These are phyloP conservation scores for Geotrichum macrosporum DNA, from an alignment of 1,139 yeast genomes.

Conservation along the genomic window DNA sequence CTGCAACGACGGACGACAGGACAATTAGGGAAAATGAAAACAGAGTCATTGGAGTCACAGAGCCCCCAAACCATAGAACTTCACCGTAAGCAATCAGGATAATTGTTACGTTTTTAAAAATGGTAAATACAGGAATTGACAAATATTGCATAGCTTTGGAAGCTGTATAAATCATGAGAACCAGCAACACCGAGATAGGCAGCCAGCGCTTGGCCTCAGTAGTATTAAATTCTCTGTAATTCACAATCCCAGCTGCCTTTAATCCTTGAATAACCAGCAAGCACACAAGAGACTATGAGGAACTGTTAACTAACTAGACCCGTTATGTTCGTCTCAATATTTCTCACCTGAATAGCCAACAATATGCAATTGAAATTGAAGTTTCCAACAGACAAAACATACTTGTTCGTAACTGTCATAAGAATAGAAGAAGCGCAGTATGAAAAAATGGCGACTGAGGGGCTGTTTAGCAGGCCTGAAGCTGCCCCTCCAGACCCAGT, in stretches of 20 bases:
- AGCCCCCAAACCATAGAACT: slow-evolving; percentile 94
- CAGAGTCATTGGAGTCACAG: slow-evolving; percentile 83
- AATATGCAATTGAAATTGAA: slow-evolving; percentile 91
- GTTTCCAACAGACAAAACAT: slow-evolving; percentile 72
- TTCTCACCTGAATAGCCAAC: slow-evolving; percentile 48
- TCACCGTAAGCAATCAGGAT: slow-evolving; percentile 97
- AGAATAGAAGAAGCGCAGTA: slow-evolving; percentile 91
- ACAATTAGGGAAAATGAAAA: slow-evolving; percentile 88
- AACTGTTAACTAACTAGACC: too few species aligned
- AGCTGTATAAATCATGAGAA: slow-evolving; percentile 91
- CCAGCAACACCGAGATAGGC: slow-evolving; percentile 85
- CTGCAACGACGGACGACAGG: slow-evolving; percentile 86
- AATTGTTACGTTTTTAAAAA: slow-evolving; percentile 94
- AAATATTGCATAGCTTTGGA: slow-evolving; percentile 90
- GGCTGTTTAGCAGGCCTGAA: too few species aligned
- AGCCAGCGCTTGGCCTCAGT: slow-evolving; percentile 89
- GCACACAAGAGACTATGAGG: slow-evolving; percentile 81
- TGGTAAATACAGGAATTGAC: slow-evolving; percentile 93
- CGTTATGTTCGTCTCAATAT: too few species aligned
- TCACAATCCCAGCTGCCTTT: slow-evolving; percentile 70
- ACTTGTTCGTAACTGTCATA: slow-evolving; percentile 98
- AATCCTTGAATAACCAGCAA: slow-evolving; percentile 63
- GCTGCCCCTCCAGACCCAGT: too few species aligned
- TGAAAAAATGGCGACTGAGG: slow-evolving; percentile 76
- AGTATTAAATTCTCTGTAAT: slow-evolving; percentile 77